A percentile compares a stretch with the other conserved stretches of the same genome.
Conservation (phyloP, 2,329 filamentous ascomycete genomes). For the Cytospora schulzeri region DNA sequence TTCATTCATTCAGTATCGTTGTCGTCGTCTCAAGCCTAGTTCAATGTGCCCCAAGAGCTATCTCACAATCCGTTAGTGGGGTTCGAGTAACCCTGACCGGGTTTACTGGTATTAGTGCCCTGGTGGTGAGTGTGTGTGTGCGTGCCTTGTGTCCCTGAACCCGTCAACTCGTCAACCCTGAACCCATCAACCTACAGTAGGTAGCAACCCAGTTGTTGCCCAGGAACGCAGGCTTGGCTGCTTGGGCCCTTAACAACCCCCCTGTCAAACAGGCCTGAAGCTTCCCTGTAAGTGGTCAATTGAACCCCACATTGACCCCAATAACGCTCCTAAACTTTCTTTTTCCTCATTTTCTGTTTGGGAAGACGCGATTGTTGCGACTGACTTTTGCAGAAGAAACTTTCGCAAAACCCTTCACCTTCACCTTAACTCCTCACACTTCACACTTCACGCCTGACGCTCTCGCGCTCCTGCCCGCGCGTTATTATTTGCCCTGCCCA, state of each 20-base stretch:
- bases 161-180: no score
- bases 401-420: slow-evolving; percentile 24
- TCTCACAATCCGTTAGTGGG: not conserved
- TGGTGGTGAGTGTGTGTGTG: no score
- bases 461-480: not conserved
- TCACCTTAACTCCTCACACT: not conserved
- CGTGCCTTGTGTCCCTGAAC: no score
- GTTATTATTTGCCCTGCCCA: not conserved
- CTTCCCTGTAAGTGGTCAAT: slow-evolving; percentile 19
- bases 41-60: not conserved
- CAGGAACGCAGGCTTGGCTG: no score
- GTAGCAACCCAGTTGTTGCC: no score
- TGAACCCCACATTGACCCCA: slow-evolving; percentile 30
- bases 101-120: no score
- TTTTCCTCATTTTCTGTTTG: slow-evolving; percentile 18
- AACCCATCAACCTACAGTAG: no score
- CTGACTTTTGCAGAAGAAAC: slow-evolving; percentile 22
- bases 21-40: not conserved
- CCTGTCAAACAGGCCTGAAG: slow-evolving; percentile 3
- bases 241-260: no score
- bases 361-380: slow-evolving; percentile 23
- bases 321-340: slow-evolving; percentile 19
- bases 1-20: not conserved
- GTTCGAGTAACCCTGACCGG: not conserved
- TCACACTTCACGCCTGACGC: slow-evolving; percentile 7